A percentile compares a stretch with the other conserved stretches of the same genome.
Conservation (phyloP, 2,329 filamentous ascomycete genomes). For the Ophiocordyceps robertsii region DNA sequence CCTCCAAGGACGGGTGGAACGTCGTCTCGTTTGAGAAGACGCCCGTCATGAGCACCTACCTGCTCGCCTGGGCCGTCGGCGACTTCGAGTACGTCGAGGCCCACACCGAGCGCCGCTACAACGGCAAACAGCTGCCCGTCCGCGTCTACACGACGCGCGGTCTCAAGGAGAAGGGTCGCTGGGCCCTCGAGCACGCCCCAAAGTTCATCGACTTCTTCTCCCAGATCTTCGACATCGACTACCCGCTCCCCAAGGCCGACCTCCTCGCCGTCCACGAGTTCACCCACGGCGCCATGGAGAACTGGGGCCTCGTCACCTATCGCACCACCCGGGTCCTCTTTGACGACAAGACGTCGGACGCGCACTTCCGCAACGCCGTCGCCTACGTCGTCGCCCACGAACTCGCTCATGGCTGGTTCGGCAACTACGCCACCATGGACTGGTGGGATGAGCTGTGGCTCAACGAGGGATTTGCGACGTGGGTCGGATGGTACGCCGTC, state of each 20-base stretch:
- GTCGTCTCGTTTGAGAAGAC: conserved; percentile 69
- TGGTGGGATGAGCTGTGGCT: conserved; percentile 94
- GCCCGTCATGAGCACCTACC: conserved; percentile 83
- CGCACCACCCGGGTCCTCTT: conserved; percentile 92
- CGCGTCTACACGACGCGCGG: conserved; percentile 92
- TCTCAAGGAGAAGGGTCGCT: conserved; percentile 83
- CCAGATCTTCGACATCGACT: conserved; percentile 85
- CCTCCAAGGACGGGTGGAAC: conserved; percentile 51
- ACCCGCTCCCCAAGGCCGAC: conserved; percentile 85
- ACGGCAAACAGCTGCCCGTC: conserved; percentile 81
- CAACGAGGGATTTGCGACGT: conserved; percentile 94
- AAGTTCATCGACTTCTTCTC: conserved; percentile 96
- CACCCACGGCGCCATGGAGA: conserved; percentile 80
- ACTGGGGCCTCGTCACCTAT: conserved; percentile 95
- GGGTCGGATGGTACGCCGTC: conserved; percentile 90
- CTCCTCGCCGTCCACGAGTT: conserved; percentile 89
- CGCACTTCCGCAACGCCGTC: conserved; percentile 81
- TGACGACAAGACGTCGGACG: conserved; percentile 82
- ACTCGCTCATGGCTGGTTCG: conserved; percentile 92
- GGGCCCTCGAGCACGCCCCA: conserved; percentile 81
- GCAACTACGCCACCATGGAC: conserved; percentile 91
- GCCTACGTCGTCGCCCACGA: conserved; percentile 98
- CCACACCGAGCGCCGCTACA: conserved; percentile 78
- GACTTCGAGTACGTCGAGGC: conserved; percentile 96
- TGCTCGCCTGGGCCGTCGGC: conserved; percentile 86